Base-by-base conservation (phyloP, 169 alveolate species). In the Cystoisospora suis region DNA sequence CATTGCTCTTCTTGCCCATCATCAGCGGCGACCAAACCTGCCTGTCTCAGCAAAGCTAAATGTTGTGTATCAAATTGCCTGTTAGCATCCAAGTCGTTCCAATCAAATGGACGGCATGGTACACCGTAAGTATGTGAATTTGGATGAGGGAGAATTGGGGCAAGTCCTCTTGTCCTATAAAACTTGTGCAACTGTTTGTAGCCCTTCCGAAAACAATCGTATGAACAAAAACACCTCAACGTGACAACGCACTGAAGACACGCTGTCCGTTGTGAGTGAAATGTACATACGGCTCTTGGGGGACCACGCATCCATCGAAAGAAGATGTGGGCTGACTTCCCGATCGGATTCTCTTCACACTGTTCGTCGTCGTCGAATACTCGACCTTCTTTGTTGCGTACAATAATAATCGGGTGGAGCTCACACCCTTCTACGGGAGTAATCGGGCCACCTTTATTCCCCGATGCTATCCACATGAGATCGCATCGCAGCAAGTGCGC, bases 221-320 rank as follows among this genome's bases (percentile, higher is more conserved):
- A 94, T 32, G 95, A 93, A 46, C 97, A 95, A 49, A 95, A 95
- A 75, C 97, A 95, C 38, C 97, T 72, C 70, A 91, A 86, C 2
- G 97, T 94, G 59, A 86, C 94, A 7, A 95, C 93, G 91, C 97
- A 95, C 90, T 95, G 97, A 53, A 95, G 40, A 34, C 77, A 45
- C 23, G 96, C 96, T 38, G 93, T 80, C 86, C 94, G 95, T 46
- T 94, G 94, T 56, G 97, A 96, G 72, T 95, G 97, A 81, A 95
- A 94, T 77, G 95, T 92, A 87, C 97, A 95, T 12, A 95, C 97
- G 23, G 96, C 94, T 53, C 97, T 81, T 5, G 96, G 94, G 3
- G 97, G 97, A 2, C 97, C 96, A 75, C 97, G 89, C 58, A 92
- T 87, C 97, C 97, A 95, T 75, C 97, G 93, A 49, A 92, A 95